Base-by-base conservation (phyloP, 1,284 basidiomycete species). In the Pholiota adiposa region DNA sequence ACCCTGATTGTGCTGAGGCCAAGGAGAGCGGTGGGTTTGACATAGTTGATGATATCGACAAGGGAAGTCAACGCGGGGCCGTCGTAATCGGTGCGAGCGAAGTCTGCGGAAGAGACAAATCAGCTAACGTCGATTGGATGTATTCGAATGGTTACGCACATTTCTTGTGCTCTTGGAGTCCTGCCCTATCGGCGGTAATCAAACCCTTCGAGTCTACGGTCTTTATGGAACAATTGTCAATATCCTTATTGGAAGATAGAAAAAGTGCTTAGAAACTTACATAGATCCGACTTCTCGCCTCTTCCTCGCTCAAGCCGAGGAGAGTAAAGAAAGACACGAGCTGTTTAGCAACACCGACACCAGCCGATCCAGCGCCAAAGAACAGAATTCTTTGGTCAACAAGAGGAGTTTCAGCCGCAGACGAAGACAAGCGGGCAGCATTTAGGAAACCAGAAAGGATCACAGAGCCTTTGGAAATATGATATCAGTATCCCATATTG, bases 311-410 rank as follows among this genome's bases (percentile, higher is more conserved):
- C 71, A 92, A 67, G 7, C 90, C 90, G 36, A 78, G 70, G 66
- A 84, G 72, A n/a, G 79, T 86, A 77, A 93, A 93, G 75, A 91
- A 92, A 44, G 87, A 88, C 70, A 85, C 76, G 56, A 93, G 78
- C 66, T 93, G 90, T 73, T 89, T 89, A 33, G 88, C 91, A 27
- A 93, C 92, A 64, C 93, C 91, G 44, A 90, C 85, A n/a, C 90
- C 90, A 1, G 88, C 87, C 9, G 87, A 89, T 3, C 90, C 90
- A 6, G 90, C 88, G 12, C 90, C 90, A 48, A 93, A 88, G 83
- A 94, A 93, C 41, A 94, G 79, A 59, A 94, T 87, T 58, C 81
- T 84, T 63, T 94, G 93, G 59, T 94, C 92, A 38, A 81, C 76
- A 54, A 92, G 74, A 0, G 83, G 78, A 41, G 76, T 79, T 2